A percentile compares a stretch with the other conserved stretches of the same genome.
Evolutionary conservation across 495 filamentous ascomycete species (phyloP).

Genomic region (Thermothielavioides terrestris): DNA sequence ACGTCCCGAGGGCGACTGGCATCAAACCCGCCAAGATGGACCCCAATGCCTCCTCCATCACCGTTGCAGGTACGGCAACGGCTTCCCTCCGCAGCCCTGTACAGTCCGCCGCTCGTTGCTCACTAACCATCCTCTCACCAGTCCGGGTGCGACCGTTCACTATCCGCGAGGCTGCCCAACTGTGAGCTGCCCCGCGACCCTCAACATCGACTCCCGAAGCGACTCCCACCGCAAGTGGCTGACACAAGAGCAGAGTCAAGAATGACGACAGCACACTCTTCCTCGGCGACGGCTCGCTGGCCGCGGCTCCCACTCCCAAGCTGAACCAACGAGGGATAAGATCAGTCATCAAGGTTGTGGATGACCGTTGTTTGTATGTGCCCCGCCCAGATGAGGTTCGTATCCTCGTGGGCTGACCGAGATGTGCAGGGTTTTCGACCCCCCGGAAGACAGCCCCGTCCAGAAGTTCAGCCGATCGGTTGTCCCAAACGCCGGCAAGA

Average conservation of each 20-base stretch:
- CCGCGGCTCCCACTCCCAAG: constrained; percentile 72
- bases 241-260: constrained; percentile 46
- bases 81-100: background rate
- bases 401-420: background rate
- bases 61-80: constrained; percentile 46
- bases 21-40: constrained; percentile 26
- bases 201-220: background rate
- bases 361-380: constrained; percentile 89
- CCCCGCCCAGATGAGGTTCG: background rate
- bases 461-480: constrained; percentile 79
- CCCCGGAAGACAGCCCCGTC: constrained; percentile 93
- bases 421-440: constrained; percentile 89
- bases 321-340: constrained; percentile 79
- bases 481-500: constrained; percentile 72
- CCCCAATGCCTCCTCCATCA: constrained; percentile 45
- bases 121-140: constrained; percentile 25
- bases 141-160: constrained; percentile 95
- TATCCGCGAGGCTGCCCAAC: constrained; percentile 60
- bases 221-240: constrained; percentile 2
- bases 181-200: constrained; percentile 39
- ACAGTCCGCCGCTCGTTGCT: too few species aligned
- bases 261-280: constrained; percentile 84
- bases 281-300: constrained; percentile 89
- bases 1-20: constrained; percentile 1
- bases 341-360: constrained; percentile 89